Evolutionary conservation across 495 filamentous ascomycete species (phyloP), one percentile per base, ranked within the genome.

Genomic region (Penicillium crystallinum): DNA sequence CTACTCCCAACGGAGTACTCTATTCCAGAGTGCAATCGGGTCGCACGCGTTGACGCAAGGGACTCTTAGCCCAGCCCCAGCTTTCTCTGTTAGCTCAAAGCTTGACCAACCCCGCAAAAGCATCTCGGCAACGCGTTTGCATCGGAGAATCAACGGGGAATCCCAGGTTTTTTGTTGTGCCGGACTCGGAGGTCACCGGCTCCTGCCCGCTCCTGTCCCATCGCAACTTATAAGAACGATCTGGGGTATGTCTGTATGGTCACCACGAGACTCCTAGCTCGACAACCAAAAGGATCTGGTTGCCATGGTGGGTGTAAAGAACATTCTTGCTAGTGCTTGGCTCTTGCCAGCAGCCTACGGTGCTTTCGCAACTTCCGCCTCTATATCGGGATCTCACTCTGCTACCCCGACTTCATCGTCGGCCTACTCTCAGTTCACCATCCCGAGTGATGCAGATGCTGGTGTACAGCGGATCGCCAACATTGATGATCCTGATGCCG

Each of bases 401-500:
- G 14, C 6, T 17, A 9, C 30, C 6, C 34, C 38, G 4, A 34
- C 48, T 18, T 27, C n/a, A 10, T 40, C 48, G 6, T 22, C 29
- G 9, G 40, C 56, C 36, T 56, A 54, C 23, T 43, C 61, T 2
- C 67, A 77, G 11, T 84, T 79, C 64, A 83, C 81, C 2, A 71
- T 87, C 7, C 84, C 86, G 7, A 70, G 81, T 12, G 60, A 64
- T 33, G 81, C 77, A 7, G 79, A 84, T 52, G 48, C 67, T 31
- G 87, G 86, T 34, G 76, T 67, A 17, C 70, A 75, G 15, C 53
- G 90, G 30, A 67, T 90, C 22, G 85, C 89, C 31, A 74, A 90
- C 59, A 79, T 91, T 60, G 57, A 82, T 36, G 88, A 91, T 56
- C 83, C 87, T 9, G 40, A 86, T 30, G 88, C 89, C 14, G 70